Conservation (phyloP, 192 early-diverging fungal genomes). For the Coemansia sp. region DNA sequence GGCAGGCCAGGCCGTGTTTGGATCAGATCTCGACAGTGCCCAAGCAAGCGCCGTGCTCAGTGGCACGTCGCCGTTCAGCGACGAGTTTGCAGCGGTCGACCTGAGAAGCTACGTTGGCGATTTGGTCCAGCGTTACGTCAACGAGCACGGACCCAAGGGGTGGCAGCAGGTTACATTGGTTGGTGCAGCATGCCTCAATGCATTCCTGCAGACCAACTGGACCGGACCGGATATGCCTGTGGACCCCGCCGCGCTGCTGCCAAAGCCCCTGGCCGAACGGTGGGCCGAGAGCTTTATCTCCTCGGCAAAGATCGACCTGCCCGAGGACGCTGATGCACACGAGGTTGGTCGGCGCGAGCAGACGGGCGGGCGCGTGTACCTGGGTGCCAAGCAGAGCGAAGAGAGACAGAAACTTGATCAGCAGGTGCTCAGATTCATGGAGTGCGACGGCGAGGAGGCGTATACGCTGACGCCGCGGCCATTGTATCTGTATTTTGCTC, state of each 20-base stretch:
- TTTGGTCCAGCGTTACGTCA: conserved; percentile 5
- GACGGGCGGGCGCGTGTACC: conserved; percentile 27
- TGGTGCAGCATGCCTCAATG: conserved; percentile 67
- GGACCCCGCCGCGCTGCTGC: conserved; percentile 59
- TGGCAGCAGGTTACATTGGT: conserved; percentile 43
- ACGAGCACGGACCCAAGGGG: conserved; percentile 6
- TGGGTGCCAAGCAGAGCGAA: conserved; percentile 38
- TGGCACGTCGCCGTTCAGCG: conserved; percentile 35
- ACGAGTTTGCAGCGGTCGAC: conserved; percentile 38
- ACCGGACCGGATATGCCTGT: conserved; percentile 76
- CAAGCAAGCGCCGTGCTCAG: conserved; percentile 12
- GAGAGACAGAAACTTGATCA: conserved; percentile 26
- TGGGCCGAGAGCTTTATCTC: conserved; percentile 28
- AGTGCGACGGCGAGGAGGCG: conserved; percentile 78
- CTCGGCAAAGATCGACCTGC: conserved; percentile 21
- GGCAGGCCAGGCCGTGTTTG: conserved; percentile 51
- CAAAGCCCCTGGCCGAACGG: conserved; percentile 18
- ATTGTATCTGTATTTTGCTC: conserved; percentile 64
- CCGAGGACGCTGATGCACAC: conserved; percentile 40
- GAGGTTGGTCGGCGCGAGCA: conserved; percentile 46
- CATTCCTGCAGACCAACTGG: conserved; percentile 84
- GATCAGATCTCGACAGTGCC: conserved; percentile 36
- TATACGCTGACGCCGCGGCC: conserved; percentile 74
- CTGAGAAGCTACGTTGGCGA: conserved; percentile 30
- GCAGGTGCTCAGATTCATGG: conserved; percentile 50